Base-by-base conservation (phyloP, 2,329 filamentous ascomycete genomes). In the Ceratocystis eucalypticola region DNA sequence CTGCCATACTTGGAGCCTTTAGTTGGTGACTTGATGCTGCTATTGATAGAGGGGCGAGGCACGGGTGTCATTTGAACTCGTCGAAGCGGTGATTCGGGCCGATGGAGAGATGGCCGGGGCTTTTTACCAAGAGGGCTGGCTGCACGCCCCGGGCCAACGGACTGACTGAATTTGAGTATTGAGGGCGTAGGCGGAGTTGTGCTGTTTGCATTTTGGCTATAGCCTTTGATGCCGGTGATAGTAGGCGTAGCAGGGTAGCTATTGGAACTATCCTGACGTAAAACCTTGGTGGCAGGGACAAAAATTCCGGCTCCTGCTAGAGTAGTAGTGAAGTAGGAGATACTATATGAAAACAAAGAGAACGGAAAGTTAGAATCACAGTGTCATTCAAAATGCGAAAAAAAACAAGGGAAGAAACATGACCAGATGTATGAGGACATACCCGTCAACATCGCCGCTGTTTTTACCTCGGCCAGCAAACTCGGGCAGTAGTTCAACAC, bases 401-500 rank as follows among this genome's bases (percentile, higher is more conserved):
- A 25, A 17, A 7, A 55, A 61, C 7, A 67, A 30, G 41, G 65
- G 30, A 61, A 61, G 28, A 57, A 48, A 22, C 65, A 66, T 20
- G 55, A 17, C 10, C 8, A 28, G 10, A 17, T 28, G 53, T 53
- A 22, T 55, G 62, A 64, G 66, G 69, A 67, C 84, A 76, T 81
- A 93, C 89, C 93, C 94, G 71, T 97, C 93, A 65, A 97, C 94
- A 75, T 96, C 92, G 69, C 94, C 94, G 72, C 84, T 95, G 74
- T 99, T 99, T 80, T 99, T 99, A 44, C 94, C 94, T 73, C 88
- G 84, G 64, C 81, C 76, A 44, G 91, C 89, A 78, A 88, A 95
- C 70, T 96, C 89, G 65, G 84, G 79, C 72, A 87, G 85, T 69
- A 99, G 80, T 76, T 99, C 94, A 45, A 99, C 89, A 59, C 94